Percentiles rank a stretch among this genome's conserved stretches.
These are phyloP conservation scores for Penicillium rolfsii DNA, from an alignment of 2,329 filamentous ascomycete species.

Conservation along the genomic window DNA sequence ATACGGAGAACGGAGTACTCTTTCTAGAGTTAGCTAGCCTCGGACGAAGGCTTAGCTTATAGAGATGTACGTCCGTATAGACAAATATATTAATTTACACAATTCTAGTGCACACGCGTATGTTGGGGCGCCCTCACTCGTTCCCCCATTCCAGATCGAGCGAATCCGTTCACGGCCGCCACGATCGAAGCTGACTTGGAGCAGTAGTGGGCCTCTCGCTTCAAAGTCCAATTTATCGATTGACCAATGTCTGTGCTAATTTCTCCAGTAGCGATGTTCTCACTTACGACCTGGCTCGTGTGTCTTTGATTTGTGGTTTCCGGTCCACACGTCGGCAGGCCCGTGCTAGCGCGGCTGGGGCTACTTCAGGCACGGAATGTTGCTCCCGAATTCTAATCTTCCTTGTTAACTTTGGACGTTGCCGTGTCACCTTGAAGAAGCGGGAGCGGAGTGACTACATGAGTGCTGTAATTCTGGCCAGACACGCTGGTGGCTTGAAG, in stretches of 20 bases:
- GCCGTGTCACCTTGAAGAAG: neutral
- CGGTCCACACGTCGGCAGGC: constrained; percentile 10
- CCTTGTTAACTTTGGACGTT: neutral
- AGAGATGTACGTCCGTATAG: neutral
- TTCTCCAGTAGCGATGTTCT: neutral
- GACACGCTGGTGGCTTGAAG: neutral
- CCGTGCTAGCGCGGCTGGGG: constrained; percentile 10
- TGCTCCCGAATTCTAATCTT: constrained; percentile 8
- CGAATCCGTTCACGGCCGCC: neutral
- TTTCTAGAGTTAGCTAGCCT: neutral
- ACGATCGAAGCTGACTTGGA: neutral
- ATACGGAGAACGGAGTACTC: neutral
- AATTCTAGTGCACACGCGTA: neutral
- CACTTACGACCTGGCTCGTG: constrained; percentile 9
- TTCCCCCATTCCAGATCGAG: constrained; percentile 4
- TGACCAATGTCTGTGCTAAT: neutral
- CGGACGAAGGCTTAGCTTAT: neutral
- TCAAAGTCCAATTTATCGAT: neutral
- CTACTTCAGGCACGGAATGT: constrained; percentile 12
- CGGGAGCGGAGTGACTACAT: neutral
- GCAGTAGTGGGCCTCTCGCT: neutral
- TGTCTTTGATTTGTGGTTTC: neutral
- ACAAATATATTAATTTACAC: neutral
- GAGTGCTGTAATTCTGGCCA: neutral
- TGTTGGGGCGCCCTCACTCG: neutral